Evolutionary conservation across 345 rosid genomes (phyloP).

Genomic region (Aquilaria malaccensis): DNA sequence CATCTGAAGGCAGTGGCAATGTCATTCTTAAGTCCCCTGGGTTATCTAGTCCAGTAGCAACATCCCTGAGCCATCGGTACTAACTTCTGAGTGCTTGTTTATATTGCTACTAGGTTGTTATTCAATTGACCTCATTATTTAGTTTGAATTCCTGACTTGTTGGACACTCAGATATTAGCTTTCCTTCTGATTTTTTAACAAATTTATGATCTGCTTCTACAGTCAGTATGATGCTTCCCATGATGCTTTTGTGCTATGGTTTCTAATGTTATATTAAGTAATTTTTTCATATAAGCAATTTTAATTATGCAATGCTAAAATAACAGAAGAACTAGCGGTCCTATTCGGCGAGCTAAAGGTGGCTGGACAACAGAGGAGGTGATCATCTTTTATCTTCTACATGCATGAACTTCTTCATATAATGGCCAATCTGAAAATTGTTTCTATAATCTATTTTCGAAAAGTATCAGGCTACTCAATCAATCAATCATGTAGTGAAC

Average conservation of each 20-base stretch:
- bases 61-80: constrained; percentile 62
- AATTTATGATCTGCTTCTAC: too few relatives aligned
- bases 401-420: too few relatives aligned
- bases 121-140: background rate
- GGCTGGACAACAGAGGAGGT: constrained; percentile 99
- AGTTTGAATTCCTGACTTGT: too few relatives aligned
- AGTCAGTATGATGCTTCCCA: background rate
- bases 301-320: constrained; percentile 9
- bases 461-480: background rate
- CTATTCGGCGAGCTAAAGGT: constrained; percentile 94
- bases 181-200: background rate
- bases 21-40: constrained; percentile 65
- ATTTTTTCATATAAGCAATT: constrained; percentile 5
- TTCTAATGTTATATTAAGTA: background rate
- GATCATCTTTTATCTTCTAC: background rate
- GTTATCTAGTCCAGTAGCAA: constrained; percentile 53
- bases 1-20: constrained; percentile 70
- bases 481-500: background rate
- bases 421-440: too few relatives aligned
- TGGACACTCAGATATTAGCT: background rate
- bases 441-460: too few relatives aligned
- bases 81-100: background rate
- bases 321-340: constrained; percentile 92
- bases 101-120: background rate
- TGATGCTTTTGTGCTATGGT: background rate